Evolutionary conservation across 1,139 yeast genomes (phyloP), one percentile per base, ranked within the genome.

Genomic region (Pichia sp.): DNA sequence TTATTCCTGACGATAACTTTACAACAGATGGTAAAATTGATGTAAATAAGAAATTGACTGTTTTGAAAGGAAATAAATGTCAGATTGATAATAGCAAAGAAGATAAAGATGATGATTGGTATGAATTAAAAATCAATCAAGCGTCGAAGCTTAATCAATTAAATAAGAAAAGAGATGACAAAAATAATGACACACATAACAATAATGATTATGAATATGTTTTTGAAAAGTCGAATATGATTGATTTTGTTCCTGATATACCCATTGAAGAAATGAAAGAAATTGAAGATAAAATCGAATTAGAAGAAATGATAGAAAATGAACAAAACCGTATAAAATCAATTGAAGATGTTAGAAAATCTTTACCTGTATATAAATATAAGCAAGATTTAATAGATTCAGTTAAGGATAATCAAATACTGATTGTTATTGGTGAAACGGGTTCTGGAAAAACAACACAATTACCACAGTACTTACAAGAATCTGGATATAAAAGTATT

Each of bases 381-480:
- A 73, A 89, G 51, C 72, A 77, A 2, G 75, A 80, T 49, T 75
- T 93, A 31, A 67, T 93, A n/a, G 74, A 76, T 0, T 81, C 89
- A 0, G 76, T 93, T 3, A 65, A 67, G 25, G 69, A 77, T 18
- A 79, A 86, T 62, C 96, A 87, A 62, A 86, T 91, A 8, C 64
- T 91, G 42, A 84, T 93, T 39, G 84, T 93, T 39, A 96, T 91
- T 42, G 99, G 98, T 52, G 98, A 93, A 66, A 93, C 99, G 0
- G 99, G 99, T 46, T 90, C 97, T 0, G 99, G 99, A 61, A 93
- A 93, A 62, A 93, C 99, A 0, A 93, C 99, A 0, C 97, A 93
- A 68, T 70, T 93, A 14, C 97, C 98, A 0, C 98, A 93, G 62
- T 93, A 83, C 64, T 71, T 93, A 29, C 79, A 81, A 59, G 96